Base-by-base conservation (phyloP, 768 basidiomycete genomes). In the Podaxis mareebaensis region DNA sequence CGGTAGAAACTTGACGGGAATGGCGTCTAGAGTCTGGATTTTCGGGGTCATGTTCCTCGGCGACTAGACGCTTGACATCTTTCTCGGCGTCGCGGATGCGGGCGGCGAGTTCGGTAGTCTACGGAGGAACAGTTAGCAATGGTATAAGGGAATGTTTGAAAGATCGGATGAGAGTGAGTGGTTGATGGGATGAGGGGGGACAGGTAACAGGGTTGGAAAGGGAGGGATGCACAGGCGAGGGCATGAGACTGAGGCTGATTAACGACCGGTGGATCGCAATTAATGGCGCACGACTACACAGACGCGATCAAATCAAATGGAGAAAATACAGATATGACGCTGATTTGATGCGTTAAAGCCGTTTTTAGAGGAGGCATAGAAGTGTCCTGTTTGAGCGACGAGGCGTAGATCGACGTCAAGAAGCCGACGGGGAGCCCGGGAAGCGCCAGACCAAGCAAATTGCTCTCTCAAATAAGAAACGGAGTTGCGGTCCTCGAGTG, bases 61-160 rank as follows among this genome's bases (percentile, higher is more conserved):
- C 78, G 51, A 96, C 93, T 52, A 98, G 86, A 17, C 82, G 84
- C 67, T 89, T 84, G 22, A 98, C 92, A 64, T 90, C 86, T 55
- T 83, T 84, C 71, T 96, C 94, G 20, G 95, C 92, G 38, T 90
- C 85, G 53, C 84, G 83, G 63, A 99, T 96, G 60, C 93, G 89
- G 8, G 78, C 79, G 30, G 93, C 84, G 40, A 97, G 84, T 72
- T 98, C 95, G 12, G 85, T 81, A 12, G 92, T 91, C 92, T 95
- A 58, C n/a, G 6, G 26, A 36, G 60, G 42, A 55, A 60, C 54
- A 53, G 7, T 22, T 10, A 20, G 33, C 60, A 1, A 65, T 6
- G 26, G 12, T 28, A 26, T 24, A 2, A 24, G 0, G 0, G 13
- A 51, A 22, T 56, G 38, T 56, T 33, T 24, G 12, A 22, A 56